Conservation (phyloP, 202 grass and related monocot species). For the Cymbopogon flexuosus region DNA sequence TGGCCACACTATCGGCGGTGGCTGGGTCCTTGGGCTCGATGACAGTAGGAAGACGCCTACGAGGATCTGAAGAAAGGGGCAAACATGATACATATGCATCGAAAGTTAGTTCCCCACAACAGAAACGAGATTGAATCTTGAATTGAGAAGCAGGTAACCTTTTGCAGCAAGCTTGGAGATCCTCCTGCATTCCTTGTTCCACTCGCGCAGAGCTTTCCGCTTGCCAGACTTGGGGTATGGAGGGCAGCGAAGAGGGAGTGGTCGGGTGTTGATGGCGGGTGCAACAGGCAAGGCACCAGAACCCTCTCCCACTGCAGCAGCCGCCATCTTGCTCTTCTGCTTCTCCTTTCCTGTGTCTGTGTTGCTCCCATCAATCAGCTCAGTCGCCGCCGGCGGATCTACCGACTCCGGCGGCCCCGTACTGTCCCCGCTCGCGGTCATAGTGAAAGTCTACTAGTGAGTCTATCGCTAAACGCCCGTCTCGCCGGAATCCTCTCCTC, state of each 20-base stretch:
- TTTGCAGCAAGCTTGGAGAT: not conserved
- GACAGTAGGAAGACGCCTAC: not conserved
- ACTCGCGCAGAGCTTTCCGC: not conserved
- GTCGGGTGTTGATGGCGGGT: not conserved
- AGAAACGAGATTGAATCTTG: not conserved
- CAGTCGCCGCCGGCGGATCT: not conserved
- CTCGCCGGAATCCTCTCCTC: no score
- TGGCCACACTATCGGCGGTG: not conserved
- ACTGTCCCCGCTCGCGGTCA: not conserved
- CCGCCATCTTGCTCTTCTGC: not conserved
- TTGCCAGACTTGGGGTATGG: no score
- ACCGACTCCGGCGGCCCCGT: not conserved
- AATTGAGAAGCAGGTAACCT: not conserved
- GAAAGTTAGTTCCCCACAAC: not conserved
- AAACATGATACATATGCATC: not conserved
- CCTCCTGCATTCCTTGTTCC: not conserved
- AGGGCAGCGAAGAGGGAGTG: not conserved
- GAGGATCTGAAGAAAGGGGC: not conserved
- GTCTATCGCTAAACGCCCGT: no score
- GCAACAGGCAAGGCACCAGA: not conserved
- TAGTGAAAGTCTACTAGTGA: not conserved
- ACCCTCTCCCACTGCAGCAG: not conserved
- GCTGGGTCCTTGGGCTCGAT: not conserved
- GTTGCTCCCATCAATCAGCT: not conserved
- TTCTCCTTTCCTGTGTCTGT: not conserved